Evolutionary conservation across 148 eudicot genomes (phyloP).

Genomic region (Camellia granthamiana): DNA sequence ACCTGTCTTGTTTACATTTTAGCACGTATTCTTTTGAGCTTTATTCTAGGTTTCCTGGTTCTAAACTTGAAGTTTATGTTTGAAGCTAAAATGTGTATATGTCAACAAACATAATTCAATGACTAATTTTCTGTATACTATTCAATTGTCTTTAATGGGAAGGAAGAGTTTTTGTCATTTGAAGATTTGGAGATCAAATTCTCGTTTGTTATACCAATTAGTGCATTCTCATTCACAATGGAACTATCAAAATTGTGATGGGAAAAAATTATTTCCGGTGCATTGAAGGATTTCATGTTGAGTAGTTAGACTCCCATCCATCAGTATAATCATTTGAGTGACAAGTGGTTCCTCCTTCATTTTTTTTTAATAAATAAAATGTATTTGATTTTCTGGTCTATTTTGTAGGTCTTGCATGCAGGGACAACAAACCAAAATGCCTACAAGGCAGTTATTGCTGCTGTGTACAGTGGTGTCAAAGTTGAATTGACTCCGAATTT

Average conservation of each 20-base stretch:
- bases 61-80: background rate
- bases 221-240: background rate
- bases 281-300: background rate
- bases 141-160: too few relatives aligned
- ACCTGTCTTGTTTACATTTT: background rate
- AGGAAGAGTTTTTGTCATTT: background rate
- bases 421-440: conserved; percentile 52
- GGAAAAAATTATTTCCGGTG: background rate
- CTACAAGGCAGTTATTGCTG: conserved; percentile 60
- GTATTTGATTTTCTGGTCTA: background rate
- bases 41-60: background rate
- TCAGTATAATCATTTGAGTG: background rate
- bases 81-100: background rate
- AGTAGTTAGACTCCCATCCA: too few relatives aligned
- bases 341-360: background rate
- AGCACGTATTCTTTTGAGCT: background rate
- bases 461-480: conserved; percentile 53
- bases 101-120: background rate
- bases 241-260: background rate
- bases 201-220: background rate
- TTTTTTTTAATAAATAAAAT: background rate
- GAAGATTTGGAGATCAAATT: background rate
- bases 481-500: conserved; percentile 45
- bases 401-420: conserved; percentile 50
- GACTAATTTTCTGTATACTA: background rate